Base-by-base conservation (phyloP, 257 asterid genomes). In the Petrea volubilis region DNA sequence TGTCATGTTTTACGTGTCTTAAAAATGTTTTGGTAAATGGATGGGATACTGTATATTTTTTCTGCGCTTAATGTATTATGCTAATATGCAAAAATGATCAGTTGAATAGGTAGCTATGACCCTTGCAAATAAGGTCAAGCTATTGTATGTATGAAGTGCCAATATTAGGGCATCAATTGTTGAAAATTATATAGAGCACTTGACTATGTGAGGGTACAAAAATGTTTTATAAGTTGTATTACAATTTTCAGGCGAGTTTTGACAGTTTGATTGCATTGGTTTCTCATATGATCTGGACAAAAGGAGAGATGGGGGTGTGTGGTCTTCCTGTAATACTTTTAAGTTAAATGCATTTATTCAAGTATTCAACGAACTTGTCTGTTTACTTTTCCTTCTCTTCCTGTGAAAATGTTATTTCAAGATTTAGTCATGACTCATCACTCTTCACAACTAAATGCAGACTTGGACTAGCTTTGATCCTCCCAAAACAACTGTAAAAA, bases 401-500 rank as follows among this genome's bases (percentile, higher is more conserved):
- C 52, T 61, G 25, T 15, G 5, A 44, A 17, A 68, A 65, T 57
- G 44, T 41, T 41, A n/a, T 57, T n/a, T 73, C 40, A 24, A 64
- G 58, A 66, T 50, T 28, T 50, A 43, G 23, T 73, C 71, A 17
- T 67, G 73, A 44, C 65, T 59, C 58, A 11, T 67, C 69, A 49
- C 50, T 73, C 51, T 41, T 64, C 41, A 31, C 74, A 33, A 38
- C 52, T 72, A 57, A 74, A 62, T 80, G 88, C 98, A 95, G 99
- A 78, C 82, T 78, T 88, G 90, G 96, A 85, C 85, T 70, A 74
- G 81, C 70, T 77, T 83, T 66, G 88, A 85, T 66, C 88, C 95
- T 79, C 85, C 86, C 12, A 91, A 88, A 81, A 87, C 96, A 74
- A 91, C 96, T 58, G 88, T 94, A 5, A 85, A 86, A 79, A 85